A percentile compares a stretch with the other conserved stretches of the same genome.
Conservation (phyloP, 1,139 yeast genomes). For the Pneumocystis murina region DNA sequence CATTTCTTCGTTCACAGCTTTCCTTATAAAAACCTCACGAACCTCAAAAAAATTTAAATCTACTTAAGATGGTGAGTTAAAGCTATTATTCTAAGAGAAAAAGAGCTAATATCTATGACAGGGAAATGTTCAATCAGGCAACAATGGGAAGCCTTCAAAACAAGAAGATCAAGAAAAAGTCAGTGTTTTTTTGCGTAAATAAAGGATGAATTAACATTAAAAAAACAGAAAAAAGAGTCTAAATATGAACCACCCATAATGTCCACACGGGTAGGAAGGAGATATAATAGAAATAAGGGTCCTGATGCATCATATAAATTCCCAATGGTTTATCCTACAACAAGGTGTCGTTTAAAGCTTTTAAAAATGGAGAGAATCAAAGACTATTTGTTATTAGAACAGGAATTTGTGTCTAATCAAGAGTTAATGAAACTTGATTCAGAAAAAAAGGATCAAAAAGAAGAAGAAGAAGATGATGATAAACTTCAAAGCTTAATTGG, state of each 20-base stretch:
- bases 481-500: conserved; percentile 58
- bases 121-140: background rate
- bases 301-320: conserved; percentile 77
- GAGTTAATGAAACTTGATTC: conserved; percentile 93
- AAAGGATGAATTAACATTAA: background rate
- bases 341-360: conserved; percentile 81
- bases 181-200: background rate
- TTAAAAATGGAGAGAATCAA: conserved; percentile 90
- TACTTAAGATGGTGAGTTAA: background rate
- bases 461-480: conserved; percentile 87
- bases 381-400: conserved; percentile 87
- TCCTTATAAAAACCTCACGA: background rate
- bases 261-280: conserved; percentile 76
- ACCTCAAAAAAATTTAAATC: background rate
- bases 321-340: conserved; percentile 81
- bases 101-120: background rate
- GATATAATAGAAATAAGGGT: conserved; percentile 48
- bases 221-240: conserved; percentile 39
- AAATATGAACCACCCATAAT: conserved; percentile 92
- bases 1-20: background rate
- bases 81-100: background rate
- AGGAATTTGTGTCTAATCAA: conserved; percentile 88
- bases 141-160: background rate
- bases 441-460: conserved; percentile 65
- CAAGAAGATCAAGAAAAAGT: background rate